Percentiles rank a stretch among this genome's conserved stretches.
phyloP scores from a whole-genome alignment of 2,329 filamentous ascomycete genomes.

The Xylariaceae sp. region DNA sequence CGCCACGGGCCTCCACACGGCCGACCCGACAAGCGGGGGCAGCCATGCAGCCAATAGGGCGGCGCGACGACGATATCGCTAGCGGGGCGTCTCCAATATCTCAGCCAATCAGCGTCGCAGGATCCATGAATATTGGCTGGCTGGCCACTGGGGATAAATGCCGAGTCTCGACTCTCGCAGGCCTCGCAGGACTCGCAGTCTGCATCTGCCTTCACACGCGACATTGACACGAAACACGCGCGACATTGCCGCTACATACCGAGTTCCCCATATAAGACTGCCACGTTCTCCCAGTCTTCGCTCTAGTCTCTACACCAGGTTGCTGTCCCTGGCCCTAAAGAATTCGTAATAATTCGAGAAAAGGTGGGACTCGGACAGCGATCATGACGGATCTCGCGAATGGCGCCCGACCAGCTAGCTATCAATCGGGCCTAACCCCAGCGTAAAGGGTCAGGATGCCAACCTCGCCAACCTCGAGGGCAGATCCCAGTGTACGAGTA shows the following conservation, averaged over 20 bases:
- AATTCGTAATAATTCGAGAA: slow-evolving; percentile 2
- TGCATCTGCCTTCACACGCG: slow-evolving; percentile 21
- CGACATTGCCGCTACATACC: slow-evolving; percentile 23
- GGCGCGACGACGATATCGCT: background rate
- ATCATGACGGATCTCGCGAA: slow-evolving; percentile 5
- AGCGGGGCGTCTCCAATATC: slow-evolving; percentile 15
- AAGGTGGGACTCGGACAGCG: slow-evolving; percentile 14
- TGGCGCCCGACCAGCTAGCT: slow-evolving; percentile 13
- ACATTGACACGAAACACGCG: slow-evolving; percentile 31
- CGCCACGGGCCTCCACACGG: background rate
- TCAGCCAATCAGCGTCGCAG: slow-evolving; percentile 26
- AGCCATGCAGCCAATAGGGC: background rate
- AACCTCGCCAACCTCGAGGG: no score
- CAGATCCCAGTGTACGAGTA: no score
- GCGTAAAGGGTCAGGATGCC: background rate
- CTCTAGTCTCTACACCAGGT: slow-evolving; percentile 11
- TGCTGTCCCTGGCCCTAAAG: slow-evolving; percentile 10
- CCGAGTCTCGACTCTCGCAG: slow-evolving; percentile 11
- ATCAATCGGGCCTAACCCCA: slow-evolving; percentile 5
- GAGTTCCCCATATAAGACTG: slow-evolving; percentile 28
- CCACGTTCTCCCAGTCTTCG: slow-evolving; percentile 23
- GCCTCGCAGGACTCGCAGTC: slow-evolving; percentile 2
- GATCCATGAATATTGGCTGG: slow-evolving; percentile 19
- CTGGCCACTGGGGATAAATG: slow-evolving; percentile 24
- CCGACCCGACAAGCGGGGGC: slow-evolving; percentile 10